These are phyloP conservation scores for Isoetes engelmannii DNA, from an alignment of 83 land plant species.

Conservation along the genomic window DNA sequence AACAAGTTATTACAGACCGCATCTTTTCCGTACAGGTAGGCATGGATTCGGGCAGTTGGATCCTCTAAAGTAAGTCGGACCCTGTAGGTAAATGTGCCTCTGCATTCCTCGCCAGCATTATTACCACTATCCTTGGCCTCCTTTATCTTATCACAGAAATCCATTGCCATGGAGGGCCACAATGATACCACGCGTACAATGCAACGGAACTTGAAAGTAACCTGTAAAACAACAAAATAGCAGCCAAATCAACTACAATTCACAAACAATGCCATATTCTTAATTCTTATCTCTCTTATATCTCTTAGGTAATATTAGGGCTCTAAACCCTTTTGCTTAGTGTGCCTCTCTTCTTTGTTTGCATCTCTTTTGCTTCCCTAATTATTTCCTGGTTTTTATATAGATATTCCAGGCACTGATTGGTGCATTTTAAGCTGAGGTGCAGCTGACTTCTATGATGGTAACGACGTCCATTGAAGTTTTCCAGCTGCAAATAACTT, in stretches of 20 bases:
- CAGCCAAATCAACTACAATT: not conserved
- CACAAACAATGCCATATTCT: not conserved
- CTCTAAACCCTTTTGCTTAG: not conserved
- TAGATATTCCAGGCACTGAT: not conserved
- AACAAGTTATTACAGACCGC: constrained; percentile 44
- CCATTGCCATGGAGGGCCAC: constrained; percentile 43
- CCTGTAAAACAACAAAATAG: constrained; percentile 36
- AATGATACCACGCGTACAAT: constrained; percentile 60
- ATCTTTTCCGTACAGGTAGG: constrained; percentile 62
- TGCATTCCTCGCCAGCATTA: not conserved
- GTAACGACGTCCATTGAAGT: too few relatives aligned
- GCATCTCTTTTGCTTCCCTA: not conserved
- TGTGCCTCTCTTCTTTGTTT: not conserved
- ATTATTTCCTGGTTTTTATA: not conserved
- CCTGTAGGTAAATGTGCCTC: constrained; percentile 31
- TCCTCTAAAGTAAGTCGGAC: constrained; percentile 80
- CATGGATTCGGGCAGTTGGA: constrained; percentile 82
- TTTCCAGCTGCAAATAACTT: too few relatives aligned
- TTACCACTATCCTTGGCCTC: not conserved
- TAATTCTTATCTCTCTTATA: not conserved
- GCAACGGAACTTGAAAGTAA: constrained; percentile 57
- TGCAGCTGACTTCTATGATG: too few relatives aligned
- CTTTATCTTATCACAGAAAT: constrained; percentile 37
- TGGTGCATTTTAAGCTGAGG: too few relatives aligned
- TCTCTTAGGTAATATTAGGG: not conserved